Percentiles rank a stretch among this genome's conserved stretches.
phyloP scores from a whole-genome alignment of 2,329 filamentous ascomycete species.

The Apiospora sp. region DNA sequence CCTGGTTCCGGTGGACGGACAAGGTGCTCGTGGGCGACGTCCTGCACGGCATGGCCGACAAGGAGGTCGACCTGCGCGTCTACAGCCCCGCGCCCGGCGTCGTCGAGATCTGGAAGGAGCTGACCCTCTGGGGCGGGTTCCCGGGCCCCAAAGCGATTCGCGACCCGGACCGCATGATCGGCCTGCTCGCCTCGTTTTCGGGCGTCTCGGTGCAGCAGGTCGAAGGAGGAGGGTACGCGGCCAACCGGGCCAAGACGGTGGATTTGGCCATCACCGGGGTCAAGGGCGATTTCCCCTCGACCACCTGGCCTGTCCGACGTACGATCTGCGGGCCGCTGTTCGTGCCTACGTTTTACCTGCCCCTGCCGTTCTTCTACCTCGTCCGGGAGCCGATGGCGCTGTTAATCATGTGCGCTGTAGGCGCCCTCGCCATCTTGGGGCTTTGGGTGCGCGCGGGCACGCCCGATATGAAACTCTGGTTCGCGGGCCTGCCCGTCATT shows the following conservation, averaged over 20 bases:
- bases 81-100: constrained; percentile 23
- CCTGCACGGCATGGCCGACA: neutral
- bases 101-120: constrained; percentile 30
- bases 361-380: constrained; percentile 20
- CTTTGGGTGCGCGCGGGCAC: constrained; percentile 26
- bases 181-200: constrained; percentile 28
- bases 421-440: constrained; percentile 7
- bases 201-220: constrained; percentile 14
- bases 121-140: constrained; percentile 25
- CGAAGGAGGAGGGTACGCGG: neutral
- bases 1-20: constrained; percentile 30
- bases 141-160: constrained; percentile 16
- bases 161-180: constrained; percentile 27
- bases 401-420: constrained; percentile 9
- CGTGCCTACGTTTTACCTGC: constrained; percentile 28
- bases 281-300: constrained; percentile 26
- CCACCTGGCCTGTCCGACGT: constrained; percentile 27
- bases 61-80: constrained; percentile 25
- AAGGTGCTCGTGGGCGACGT: constrained; percentile 26
- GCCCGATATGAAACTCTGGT: constrained; percentile 20
- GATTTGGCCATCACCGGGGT: constrained; percentile 20
- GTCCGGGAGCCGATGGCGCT: constrained; percentile 21
- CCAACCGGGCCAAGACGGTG: constrained; percentile 16
- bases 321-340: constrained; percentile 29
- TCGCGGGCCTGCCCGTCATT: constrained; percentile 2